Evolutionary conservation across 2,329 filamentous ascomycete genomes (phyloP), one percentile per base, ranked within the genome.

Genomic region (Ascochyta clinopodiicola): DNA sequence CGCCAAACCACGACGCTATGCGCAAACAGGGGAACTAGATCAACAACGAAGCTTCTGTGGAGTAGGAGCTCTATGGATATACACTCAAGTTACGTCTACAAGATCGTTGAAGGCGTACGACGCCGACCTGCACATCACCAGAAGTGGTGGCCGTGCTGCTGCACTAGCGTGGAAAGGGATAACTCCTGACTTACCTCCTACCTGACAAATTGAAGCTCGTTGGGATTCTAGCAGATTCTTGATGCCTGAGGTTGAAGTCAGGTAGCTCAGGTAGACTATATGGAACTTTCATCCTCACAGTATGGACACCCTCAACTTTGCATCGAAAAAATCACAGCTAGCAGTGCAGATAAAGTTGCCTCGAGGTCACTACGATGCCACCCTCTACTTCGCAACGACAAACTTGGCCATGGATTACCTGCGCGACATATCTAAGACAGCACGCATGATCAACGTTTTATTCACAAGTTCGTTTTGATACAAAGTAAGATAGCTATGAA

Each of bases 121-220:
- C 63, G 67, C 69, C 56, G 62, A 61, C 64, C 34, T 72, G 68
- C 68, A 71, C 66, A 62, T 61, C 59, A 63, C 61, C 58, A 56
- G 55, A 36, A 29, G 52, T 51, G 46, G 55, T 65, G 67, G 59
- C 67, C 67, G 66, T 71, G 69, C 67, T 57, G 66, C 62, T 65
- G 59, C 71, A 71, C 72, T 56, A 56, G 52, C 37, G 24, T 46
- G 31, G 71, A 66, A 65, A 57, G 58, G 69, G 68, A 72, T 70
- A 69, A 69, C 67, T 67, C 61, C 60, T 61, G 59, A 60, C 32
- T 58, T 43, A 17, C 54, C 55, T 56, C 36, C 48, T 27, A 56
- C 51, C 42, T 56, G 51, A 45, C 56, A 51, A 57, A 51, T 48
- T n/a, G 22, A 36, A 19, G 19, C 31, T 47, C 42, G 19, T 22